Base-by-base conservation (phyloP, 768 basidiomycete species). In the Antrodiella citrinella region DNA sequence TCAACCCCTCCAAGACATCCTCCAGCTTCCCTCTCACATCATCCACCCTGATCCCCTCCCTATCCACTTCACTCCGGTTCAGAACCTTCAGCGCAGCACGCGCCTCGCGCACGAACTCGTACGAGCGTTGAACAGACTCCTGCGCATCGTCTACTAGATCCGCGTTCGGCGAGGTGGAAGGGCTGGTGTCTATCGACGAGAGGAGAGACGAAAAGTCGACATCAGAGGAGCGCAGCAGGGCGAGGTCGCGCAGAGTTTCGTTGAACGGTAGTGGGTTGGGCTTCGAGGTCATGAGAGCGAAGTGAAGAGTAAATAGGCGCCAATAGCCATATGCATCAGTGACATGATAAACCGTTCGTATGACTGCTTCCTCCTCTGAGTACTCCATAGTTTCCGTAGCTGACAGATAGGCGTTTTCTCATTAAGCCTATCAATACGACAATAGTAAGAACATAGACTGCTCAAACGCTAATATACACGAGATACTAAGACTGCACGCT, bases 231-330 rank as follows among this genome's bases (percentile, higher is more conserved):
- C 83, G 77, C 18, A 90, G 67, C 25, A 86, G 64, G 4, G 87
- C 86, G 20, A 91, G 76, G 65, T 91, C 88, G 11, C 75, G 81
- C 30, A 89, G 72, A 4, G 79, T 80, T 50, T 80, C 74, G 51
- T 71, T 64, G 24, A 87, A 71, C 4, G 50, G 22, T 15, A 51
- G 44, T 1, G 50, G 50, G 35, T 45, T 51, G 1, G 50, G 3
- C 18, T 51, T 51, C 11, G 50, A 38, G 30, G 30, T 15, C 30
- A 35, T 35, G n/a, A n/a, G n/a, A n/a, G n/a, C n/a, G n/a, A n/a
- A n/a, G n/a, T n/a, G n/a, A n/a, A n/a, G n/a, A n/a, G n/a, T n/a
- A n/a, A n/a, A n/a, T n/a, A n/a, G n/a, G n/a, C n/a, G n/a, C n/a
- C n/a, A n/a, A n/a, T n/a, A n/a, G n/a, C n/a, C n/a, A n/a, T n/a